Conservation (phyloP, 768 basidiomycete genomes). For the Termitomyces sp. region DNA sequence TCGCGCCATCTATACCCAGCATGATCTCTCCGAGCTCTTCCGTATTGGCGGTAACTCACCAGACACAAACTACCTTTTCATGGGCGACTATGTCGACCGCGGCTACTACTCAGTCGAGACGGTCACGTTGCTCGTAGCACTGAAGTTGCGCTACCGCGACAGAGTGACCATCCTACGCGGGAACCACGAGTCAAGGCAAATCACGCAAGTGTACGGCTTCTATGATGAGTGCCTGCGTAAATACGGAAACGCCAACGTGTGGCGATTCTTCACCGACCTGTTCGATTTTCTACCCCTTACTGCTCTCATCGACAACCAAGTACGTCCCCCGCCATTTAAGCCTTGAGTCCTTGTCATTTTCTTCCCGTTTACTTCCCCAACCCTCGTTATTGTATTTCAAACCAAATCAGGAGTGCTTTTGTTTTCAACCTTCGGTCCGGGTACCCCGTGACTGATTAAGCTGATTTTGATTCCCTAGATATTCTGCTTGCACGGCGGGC, state of each 20-base stretch:
- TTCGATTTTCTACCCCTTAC: constrained; percentile 98
- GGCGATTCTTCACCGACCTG: constrained; percentile 98
- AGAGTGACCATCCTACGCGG: constrained; percentile 97
- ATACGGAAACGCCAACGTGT: constrained; percentile 99
- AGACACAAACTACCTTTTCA: constrained; percentile 99
- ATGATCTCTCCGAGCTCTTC: constrained; percentile 98
- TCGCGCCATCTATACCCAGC: constrained; percentile 48
- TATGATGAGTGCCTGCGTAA: constrained; percentile 99
- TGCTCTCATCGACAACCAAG: constrained; percentile 98
- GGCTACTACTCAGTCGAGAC: constrained; percentile 99
- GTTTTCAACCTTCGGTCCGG: constrained; percentile 7
- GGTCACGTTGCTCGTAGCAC: constrained; percentile 92
- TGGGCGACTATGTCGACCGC: constrained; percentile 99
- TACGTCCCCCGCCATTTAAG: constrained; percentile 40
- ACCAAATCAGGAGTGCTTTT: constrained; percentile 11
- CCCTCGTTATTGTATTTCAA: constrained; percentile 8
- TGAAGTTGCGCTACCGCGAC: constrained; percentile 97
- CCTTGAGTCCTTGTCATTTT: constrained; percentile 1
- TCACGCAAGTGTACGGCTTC: constrained; percentile 99
- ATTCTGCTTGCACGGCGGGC: constrained; percentile 97
- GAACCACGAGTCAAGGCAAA: constrained; percentile 98
- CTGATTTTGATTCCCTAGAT: constrained; percentile 53
- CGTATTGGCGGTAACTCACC: constrained; percentile 98
- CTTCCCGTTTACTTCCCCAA: constrained; percentile 9
- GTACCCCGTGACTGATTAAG: constrained; percentile 18